A percentile compares a stretch with the other conserved stretches of the same genome.
Evolutionary conservation across 805 yeast genomes (phyloP).

Genomic region (Myxozyma kluyveri): DNA sequence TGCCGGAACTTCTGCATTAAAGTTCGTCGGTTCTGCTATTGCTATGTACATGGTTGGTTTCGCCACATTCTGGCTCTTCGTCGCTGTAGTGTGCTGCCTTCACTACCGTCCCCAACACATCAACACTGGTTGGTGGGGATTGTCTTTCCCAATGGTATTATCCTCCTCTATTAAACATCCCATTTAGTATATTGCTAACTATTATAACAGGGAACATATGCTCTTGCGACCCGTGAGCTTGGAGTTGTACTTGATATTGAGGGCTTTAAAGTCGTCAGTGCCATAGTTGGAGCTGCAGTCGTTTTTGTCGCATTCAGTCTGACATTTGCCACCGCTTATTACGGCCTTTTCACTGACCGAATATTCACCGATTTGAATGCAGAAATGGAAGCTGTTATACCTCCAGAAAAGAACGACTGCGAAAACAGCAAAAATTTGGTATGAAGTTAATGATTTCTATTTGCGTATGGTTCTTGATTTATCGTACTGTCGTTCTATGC

Average conservation of each 20-base stretch:
- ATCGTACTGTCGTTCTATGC: background rate
- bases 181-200: background rate
- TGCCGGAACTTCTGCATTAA: conserved; percentile 34
- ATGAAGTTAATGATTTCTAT: background rate
- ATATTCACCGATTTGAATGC: conserved; percentile 4
- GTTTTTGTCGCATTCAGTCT: conserved; percentile 37
- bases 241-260: conserved; percentile 48
- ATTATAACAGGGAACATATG: conserved; percentile 59
- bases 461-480: background rate
- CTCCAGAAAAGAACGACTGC: background rate
- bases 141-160: conserved; percentile 70
- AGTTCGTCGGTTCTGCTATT: conserved; percentile 40
- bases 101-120: conserved; percentile 42
- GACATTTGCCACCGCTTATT: conserved; percentile 14
- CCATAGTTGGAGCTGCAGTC: conserved; percentile 57
- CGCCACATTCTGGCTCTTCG: conserved; percentile 57
- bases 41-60: conserved; percentile 51
- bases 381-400: conserved; percentile 10
- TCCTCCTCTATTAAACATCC: background rate
- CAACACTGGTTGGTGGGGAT: conserved; percentile 68
- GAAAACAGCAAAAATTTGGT: background rate
- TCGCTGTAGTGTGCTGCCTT: conserved; percentile 42
- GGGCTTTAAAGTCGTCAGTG: conserved; percentile 61
- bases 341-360: conserved; percentile 13
- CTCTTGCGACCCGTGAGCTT: conserved; percentile 56